Conservation (phyloP, 2,329 filamentous ascomycete species). For the Helminthosporium solani region DNA sequence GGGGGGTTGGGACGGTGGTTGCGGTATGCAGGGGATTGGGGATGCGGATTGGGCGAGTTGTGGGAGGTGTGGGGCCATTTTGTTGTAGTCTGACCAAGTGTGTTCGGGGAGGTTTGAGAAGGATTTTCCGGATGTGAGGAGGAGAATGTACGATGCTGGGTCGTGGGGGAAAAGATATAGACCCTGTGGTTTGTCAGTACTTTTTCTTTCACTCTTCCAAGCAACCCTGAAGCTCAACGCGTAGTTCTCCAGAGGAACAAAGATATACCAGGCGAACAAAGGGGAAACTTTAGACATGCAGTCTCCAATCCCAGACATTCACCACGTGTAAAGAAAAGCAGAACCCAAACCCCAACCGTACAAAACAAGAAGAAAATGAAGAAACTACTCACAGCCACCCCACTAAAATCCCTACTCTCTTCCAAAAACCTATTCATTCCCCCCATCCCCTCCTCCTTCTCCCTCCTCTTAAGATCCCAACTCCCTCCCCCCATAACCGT, state of each 20-base stretch:
- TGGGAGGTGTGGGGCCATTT: constrained; percentile 28
- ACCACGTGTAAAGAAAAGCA: no score
- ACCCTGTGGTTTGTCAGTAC: constrained; percentile 18
- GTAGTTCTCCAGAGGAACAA: no score
- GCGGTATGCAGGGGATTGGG: constrained; percentile 29
- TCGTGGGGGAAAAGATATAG: constrained; percentile 31
- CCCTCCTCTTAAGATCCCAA: constrained; percentile 31
- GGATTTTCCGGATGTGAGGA: constrained; percentile 29
- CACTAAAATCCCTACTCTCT: constrained; percentile 20
- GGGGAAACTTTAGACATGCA: not conserved
- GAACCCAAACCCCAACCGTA: no score
- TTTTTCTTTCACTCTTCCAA: not conserved
- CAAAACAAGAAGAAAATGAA: not conserved
- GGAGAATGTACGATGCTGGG: constrained; percentile 28
- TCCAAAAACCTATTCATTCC: constrained; percentile 33
- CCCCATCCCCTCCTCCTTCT: constrained; percentile 24
- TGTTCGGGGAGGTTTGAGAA: constrained; percentile 36
- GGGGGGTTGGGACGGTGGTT: not conserved
- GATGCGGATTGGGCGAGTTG: constrained; percentile 18
- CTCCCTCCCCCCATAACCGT: constrained; percentile 33
- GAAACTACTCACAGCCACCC: constrained; percentile 24
- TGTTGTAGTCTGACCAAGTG: constrained; percentile 36
- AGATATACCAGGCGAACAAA: no score
- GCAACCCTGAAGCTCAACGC: no score
- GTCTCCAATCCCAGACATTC: not conserved